Evolutionary conservation across 345 rosid species (phyloP).

Genomic region (Camelina neglecta): DNA sequence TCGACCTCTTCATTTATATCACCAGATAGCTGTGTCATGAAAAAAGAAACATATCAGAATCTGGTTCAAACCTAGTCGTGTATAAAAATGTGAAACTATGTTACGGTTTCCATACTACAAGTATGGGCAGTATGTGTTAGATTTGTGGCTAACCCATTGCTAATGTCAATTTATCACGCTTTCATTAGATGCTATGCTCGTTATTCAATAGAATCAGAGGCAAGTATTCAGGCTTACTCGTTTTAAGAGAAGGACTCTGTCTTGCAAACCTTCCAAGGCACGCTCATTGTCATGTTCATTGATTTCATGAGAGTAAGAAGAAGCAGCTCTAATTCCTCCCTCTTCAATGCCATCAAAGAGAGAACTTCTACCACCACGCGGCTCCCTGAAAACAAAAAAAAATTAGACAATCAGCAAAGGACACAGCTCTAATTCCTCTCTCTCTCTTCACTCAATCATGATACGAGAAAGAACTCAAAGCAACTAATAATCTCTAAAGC

Average conservation of each 20-base stretch:
- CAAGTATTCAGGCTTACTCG: conserved; percentile 59
- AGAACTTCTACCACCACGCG: conserved; percentile 65
- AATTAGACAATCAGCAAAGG: background rate
- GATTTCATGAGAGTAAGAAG: conserved; percentile 89
- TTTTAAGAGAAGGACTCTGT: conserved; percentile 82
- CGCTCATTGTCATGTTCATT: conserved; percentile 92
- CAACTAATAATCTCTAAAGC: conserved; percentile 7
- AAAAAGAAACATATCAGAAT: conserved; percentile 15
- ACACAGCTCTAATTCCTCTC: conserved; percentile 5
- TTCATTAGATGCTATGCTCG: background rate
- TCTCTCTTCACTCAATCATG: background rate
- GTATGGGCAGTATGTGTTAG: background rate
- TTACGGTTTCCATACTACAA: background rate
- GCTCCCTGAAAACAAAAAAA: conserved; percentile 57
- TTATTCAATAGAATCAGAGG: background rate
- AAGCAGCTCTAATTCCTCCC: conserved; percentile 89
- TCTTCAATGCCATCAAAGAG: conserved; percentile 95
- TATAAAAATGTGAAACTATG: background rate
- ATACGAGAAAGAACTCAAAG: background rate
- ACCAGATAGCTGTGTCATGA: conserved; percentile 69
- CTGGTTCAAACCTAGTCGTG: background rate
- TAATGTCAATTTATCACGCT: background rate
- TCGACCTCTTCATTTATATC: conserved; percentile 93
- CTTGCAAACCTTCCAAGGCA: conserved; percentile 95
- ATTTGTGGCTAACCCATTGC: background rate